Conservation (phyloP, 73 alveolate genomes). For the Stentor coeruleus region DNA sequence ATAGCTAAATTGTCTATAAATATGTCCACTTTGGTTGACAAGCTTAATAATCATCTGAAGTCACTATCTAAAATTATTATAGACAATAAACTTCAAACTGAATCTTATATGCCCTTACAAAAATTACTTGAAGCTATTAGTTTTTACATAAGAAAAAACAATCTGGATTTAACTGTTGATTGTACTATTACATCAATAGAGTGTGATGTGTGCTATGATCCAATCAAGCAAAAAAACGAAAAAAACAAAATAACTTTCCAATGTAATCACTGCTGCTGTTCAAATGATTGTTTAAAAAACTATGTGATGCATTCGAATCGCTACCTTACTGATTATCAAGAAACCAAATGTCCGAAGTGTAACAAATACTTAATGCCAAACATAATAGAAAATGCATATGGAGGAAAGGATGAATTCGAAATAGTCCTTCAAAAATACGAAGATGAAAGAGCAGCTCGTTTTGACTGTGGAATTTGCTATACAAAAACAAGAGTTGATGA, state of each 20-base stretch:
- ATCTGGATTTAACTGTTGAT: not conserved
- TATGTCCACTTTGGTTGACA: not conserved
- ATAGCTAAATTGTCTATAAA: not conserved
- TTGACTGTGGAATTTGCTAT: not conserved
- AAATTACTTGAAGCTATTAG: not conserved
- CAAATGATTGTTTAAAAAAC: not conserved
- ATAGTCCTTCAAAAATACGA: not conserved
- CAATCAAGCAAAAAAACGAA: no score
- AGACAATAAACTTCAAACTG: not conserved
- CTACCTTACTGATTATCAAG: not conserved
- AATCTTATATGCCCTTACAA: no score
- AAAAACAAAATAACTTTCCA: not conserved
- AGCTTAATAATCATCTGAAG: no score
- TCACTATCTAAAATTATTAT: no score
- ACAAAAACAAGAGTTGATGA: not conserved
- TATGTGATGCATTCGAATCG: not conserved
- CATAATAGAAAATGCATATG: not conserved
- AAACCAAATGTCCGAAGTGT: not conserved
- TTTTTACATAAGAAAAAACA: no score
- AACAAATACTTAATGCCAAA: not conserved
- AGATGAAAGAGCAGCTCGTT: not conserved
- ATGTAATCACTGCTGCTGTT: not conserved
- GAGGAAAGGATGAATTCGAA: not conserved
- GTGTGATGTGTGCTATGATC: not conserved
- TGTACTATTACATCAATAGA: not conserved